Evolutionary conservation across 2,329 filamentous ascomycete species (phyloP).

Genomic region (Fusarium liriodendri): DNA sequence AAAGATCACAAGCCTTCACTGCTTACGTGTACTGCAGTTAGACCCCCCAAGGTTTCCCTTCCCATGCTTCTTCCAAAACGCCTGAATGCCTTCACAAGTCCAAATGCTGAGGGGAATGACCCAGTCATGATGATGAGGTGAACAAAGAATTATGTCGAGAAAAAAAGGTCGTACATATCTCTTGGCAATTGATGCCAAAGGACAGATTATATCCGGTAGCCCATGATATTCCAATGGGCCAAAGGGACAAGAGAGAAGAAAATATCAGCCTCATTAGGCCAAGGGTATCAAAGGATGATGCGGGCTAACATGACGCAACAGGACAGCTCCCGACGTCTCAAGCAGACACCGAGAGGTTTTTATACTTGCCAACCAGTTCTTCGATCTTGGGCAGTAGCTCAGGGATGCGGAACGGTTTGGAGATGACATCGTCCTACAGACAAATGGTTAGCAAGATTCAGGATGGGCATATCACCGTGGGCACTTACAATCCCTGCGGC

Average conservation of each 20-base stretch:
- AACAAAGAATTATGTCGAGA: slow-evolving; percentile 31
- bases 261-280: not conserved
- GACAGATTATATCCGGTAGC: slow-evolving; percentile 6
- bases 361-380: slow-evolving; percentile 61
- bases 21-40: slow-evolving; percentile 31
- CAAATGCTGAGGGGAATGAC: slow-evolving; percentile 24
- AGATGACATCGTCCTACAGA: slow-evolving; percentile 76
- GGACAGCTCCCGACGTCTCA: slow-evolving; percentile 6
- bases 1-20: slow-evolving; percentile 4
- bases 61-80: slow-evolving; percentile 39
- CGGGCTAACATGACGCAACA: not conserved
- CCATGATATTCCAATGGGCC: slow-evolving; percentile 6
- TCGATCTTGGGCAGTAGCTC: slow-evolving; percentile 76
- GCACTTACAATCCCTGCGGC: slow-evolving; percentile 76
- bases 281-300: not conserved
- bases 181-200: slow-evolving; percentile 17
- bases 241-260: slow-evolving; percentile 7
- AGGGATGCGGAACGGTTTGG: slow-evolving; percentile 83
- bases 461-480: not conserved
- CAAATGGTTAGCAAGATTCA: slow-evolving; percentile 9
- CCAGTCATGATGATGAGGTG: slow-evolving; percentile 20
- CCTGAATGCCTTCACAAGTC: slow-evolving; percentile 28
- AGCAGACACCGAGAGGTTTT: slow-evolving; percentile 44
- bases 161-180: slow-evolving; percentile 7
- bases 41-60: slow-evolving; percentile 5